Evolutionary conservation across 345 rosid genomes (phyloP).

Genomic region (Heritiera littoralis): DNA sequence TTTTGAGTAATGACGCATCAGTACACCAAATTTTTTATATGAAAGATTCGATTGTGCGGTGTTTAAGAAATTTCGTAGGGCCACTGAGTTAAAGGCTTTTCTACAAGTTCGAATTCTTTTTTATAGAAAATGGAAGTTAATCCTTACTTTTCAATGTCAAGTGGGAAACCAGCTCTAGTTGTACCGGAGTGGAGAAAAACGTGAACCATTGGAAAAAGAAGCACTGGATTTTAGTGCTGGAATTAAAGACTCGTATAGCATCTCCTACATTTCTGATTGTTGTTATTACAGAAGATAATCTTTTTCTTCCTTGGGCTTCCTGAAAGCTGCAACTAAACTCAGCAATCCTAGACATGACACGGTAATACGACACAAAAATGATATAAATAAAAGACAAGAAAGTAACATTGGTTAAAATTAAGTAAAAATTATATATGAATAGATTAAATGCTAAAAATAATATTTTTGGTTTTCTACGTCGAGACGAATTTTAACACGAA

Average conservation of each 20-base stretch:
- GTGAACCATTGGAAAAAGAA: slow-evolving; percentile 16
- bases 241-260: background rate
- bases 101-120: slow-evolving; percentile 25
- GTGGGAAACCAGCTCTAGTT: slow-evolving; percentile 21
- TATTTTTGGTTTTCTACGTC: no score
- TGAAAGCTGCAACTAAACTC: background rate
- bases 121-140: background rate
- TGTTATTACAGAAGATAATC: background rate
- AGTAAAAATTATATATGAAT: no score
- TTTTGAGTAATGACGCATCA: slow-evolving; percentile 5
- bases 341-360: no score
- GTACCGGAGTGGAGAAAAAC: slow-evolving; percentile 17
- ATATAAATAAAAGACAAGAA: no score
- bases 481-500: no score
- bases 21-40: background rate
- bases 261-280: slow-evolving; percentile 13
- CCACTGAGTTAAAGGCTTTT: slow-evolving; percentile 26
- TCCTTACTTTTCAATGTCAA: background rate
- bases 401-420: no score
- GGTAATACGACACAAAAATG: no score
- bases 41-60: slow-evolving; percentile 29
- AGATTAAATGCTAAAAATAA: no score
- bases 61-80: slow-evolving; percentile 26
- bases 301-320: background rate
- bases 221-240: slow-evolving; percentile 7